Evolutionary conservation across 441 rosid genomes (phyloP).

Genomic region (Euphorbia corollata): DNA sequence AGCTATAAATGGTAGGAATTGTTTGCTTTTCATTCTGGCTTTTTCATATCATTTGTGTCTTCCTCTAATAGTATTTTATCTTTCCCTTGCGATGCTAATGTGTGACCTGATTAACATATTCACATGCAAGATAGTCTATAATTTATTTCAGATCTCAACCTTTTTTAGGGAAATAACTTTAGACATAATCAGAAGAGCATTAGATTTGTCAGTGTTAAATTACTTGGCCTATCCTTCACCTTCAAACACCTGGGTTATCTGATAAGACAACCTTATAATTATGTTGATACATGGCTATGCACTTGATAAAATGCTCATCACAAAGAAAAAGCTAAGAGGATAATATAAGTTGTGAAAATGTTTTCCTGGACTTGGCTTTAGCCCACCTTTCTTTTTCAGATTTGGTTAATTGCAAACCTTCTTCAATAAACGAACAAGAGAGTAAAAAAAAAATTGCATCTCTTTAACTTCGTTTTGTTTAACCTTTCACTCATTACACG

Average conservation of each 20-base stretch:
- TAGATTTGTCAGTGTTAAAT: background rate
- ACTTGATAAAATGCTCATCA: background rate
- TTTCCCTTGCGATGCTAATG: background rate
- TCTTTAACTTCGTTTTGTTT: background rate
- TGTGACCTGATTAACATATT: constrained; percentile 6
- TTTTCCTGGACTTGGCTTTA: background rate
- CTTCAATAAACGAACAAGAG: background rate
- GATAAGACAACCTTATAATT: background rate
- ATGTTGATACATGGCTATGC: background rate
- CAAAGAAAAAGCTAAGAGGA: background rate
- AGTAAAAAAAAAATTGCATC: background rate
- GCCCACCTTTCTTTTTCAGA: background rate
- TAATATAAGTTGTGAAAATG: background rate
- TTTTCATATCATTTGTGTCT: background rate
- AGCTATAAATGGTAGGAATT: background rate
- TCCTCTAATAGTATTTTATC: background rate
- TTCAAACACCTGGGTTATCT: background rate
- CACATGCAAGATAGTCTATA: background rate
- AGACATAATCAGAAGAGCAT: too few species aligned
- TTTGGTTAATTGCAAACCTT: background rate
- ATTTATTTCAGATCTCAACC: background rate
- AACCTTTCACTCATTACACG: background rate
- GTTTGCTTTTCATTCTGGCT: background rate
- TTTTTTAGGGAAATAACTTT: background rate
- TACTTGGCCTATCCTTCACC: background rate